A percentile compares a stretch with the other conserved stretches of the same genome.
Conservation (phyloP, 2,329 filamentous ascomycete genomes). For the Colletotrichum spaethianum region DNA sequence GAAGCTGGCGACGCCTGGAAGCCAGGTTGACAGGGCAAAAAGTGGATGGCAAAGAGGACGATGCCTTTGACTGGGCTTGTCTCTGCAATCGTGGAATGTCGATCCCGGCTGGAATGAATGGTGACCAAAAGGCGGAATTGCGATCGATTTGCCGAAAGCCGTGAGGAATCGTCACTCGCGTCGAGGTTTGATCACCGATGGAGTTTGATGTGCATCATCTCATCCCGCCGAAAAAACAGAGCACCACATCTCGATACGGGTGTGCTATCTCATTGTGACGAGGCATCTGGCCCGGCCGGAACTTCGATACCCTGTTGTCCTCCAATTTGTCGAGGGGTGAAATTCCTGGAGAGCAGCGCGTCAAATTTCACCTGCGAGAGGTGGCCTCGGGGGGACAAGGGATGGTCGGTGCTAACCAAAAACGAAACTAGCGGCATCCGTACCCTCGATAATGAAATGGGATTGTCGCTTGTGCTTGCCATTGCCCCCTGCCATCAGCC, state of each 20-base stretch:
- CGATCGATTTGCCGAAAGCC: conserved; percentile 29
- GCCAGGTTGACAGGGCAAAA: neutral
- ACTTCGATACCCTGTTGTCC: conserved; percentile 18
- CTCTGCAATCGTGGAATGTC: conserved; percentile 3
- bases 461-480: conserved; percentile 18
- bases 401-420: conserved; percentile 22
- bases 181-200: conserved; percentile 19
- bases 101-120: conserved; percentile 16
- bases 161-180: conserved; percentile 15
- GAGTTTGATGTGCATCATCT: neutral
- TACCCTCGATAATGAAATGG: conserved; percentile 36
- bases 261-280: neutral
- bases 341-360: conserved; percentile 35
- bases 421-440: conserved; percentile 29
- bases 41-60: neutral
- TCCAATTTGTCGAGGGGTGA: conserved; percentile 19
- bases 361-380: conserved; percentile 20
- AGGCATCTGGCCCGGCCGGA: neutral
- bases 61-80: neutral
- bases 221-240: neutral
- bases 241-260: conserved; percentile 4
- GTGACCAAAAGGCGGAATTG: neutral
- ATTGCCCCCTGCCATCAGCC: conserved; percentile 29
- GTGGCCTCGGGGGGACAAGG: conserved; percentile 12
- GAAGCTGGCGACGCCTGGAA: neutral